Base-by-base conservation (phyloP, 2,329 filamentous ascomycete species). In the Metarhizium guizhouense region DNA sequence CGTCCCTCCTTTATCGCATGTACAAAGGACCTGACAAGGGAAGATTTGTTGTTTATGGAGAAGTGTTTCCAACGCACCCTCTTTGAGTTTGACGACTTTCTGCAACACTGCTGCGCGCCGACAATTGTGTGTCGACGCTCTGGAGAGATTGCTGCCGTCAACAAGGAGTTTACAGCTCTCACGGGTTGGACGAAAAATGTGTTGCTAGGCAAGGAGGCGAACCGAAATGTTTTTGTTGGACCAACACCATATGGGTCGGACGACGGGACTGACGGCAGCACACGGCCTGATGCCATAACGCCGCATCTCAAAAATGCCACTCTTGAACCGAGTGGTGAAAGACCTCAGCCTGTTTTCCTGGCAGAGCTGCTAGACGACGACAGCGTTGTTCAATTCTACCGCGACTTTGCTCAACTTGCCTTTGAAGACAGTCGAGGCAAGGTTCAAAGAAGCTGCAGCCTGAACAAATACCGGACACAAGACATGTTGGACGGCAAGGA, bases 31-130 rank as follows among this genome's bases (percentile, higher is more conserved):
- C 76, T 97, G 58, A 92, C 90, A 60, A 79, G 86, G 18, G 87
- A 94, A 64, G 94, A 99, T 70, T 77, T 97, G 32, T 85, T 99
- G 25, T 96, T 97, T 70, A 96, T 96, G 88, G 94, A 99, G 70
- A 95, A 95, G 72, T 95, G 89, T 65, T 90, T 97, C 67, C 94
- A 99, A 71, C 84, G 94, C 42, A 95, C 90, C 0, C 77, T 97
- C 11, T 90, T 91, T 66, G 91, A 96, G 68, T 95, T 95, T 65
- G 90, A 97, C 67, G 90, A 95, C 61, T 94, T 95, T 62, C 88
- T 96, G 75, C 85, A 89, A 56, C 85, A 90, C 60, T 90, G 87
- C 58, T 90, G 90, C 43, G 95, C 91, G 4, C 94, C 94, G 0
- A 95, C 92, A 0, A 84, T 99, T 56, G 90, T 97, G 30, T 95